phyloP scores from a whole-genome alignment of 129 eudicot species.

The Centrapalus pauciflorus region DNA sequence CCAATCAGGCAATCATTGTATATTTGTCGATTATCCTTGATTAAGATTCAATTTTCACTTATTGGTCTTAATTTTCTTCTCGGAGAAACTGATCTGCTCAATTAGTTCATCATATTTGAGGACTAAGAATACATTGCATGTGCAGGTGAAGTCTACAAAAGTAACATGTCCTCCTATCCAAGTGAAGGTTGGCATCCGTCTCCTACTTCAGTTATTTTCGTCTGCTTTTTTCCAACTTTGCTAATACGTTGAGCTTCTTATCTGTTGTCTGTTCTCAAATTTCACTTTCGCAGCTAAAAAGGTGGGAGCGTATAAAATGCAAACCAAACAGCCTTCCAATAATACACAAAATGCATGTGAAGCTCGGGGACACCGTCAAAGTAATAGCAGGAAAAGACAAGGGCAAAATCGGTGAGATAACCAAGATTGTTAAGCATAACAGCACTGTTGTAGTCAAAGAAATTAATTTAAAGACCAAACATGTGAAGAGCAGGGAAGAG shows the following conservation, averaged over 20 bases:
- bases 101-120: background rate
- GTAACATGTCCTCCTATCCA: slow-evolving; percentile 43
- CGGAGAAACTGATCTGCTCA: background rate
- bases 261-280: background rate
- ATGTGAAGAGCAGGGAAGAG: slow-evolving; percentile 76
- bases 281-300: slow-evolving; percentile 57
- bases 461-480: slow-evolving; percentile 88
- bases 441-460: slow-evolving; percentile 69
- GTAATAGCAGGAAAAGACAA: slow-evolving; percentile 88
- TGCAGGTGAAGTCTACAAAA: slow-evolving; percentile 58
- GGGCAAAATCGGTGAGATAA: slow-evolving; percentile 84
- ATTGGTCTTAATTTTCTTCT: too few relatives aligned
- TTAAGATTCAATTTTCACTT: too few relatives aligned
- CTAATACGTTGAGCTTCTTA: background rate
- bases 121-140: background rate
- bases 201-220: background rate
- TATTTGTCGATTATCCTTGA: too few relatives aligned
- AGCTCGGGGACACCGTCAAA: slow-evolving; percentile 91
- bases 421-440: slow-evolving; percentile 66
- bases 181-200: slow-evolving; percentile 50
- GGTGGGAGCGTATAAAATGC: slow-evolving; percentile 93
- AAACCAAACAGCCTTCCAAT: slow-evolving; percentile 94
- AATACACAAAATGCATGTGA: slow-evolving; percentile 90
- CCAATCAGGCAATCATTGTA: background rate
- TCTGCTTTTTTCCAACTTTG: background rate